A percentile compares a stretch with the other conserved stretches of the same genome.
These are phyloP conservation scores for Rhynchosporium graminicola DNA, from an alignment of 2,329 filamentous ascomycete species.

Conservation along the genomic window DNA sequence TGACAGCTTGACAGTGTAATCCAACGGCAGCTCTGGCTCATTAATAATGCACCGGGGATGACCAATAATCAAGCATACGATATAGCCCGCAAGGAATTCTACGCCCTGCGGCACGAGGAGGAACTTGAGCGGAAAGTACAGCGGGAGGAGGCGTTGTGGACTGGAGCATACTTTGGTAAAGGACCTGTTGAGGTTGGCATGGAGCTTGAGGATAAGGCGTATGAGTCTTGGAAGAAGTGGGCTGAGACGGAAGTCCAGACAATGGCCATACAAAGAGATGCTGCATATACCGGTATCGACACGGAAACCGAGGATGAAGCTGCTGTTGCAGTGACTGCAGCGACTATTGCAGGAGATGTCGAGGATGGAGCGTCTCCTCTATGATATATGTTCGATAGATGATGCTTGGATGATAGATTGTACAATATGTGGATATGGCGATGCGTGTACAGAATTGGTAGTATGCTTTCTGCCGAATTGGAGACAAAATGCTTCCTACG, in stretches of 20 bases:
- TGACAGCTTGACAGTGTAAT: conserved; percentile 66
- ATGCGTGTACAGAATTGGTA: conserved; percentile 1
- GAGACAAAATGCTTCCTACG: too few species aligned
- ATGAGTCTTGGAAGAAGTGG: conserved; percentile 85
- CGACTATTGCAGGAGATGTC: neutral
- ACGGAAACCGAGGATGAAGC: conserved; percentile 37
- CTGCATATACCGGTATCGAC: conserved; percentile 48
- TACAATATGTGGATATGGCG: conserved; percentile 11
- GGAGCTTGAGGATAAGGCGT: conserved; percentile 76
- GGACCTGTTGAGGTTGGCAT: conserved; percentile 74
- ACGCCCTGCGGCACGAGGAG: conserved; percentile 76
- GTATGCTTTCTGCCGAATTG: too few species aligned
- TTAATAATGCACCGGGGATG: conserved; percentile 60
- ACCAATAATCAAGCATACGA: conserved; percentile 77
- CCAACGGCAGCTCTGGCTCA: conserved; percentile 86
- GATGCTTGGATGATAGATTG: conserved; percentile 16
- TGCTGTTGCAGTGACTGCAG: neutral
- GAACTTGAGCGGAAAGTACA: conserved; percentile 83
- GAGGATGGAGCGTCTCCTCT: neutral
- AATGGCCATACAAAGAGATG: conserved; percentile 45
- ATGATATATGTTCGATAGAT: conserved; percentile 15
- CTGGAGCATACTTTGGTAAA: conserved; percentile 88
- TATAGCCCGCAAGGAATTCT: conserved; percentile 84
- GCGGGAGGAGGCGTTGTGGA: conserved; percentile 80
- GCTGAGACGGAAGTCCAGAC: conserved; percentile 54